Percentiles rank a stretch among this genome's conserved stretches.
Conservation (phyloP, 768 basidiomycete genomes). For the Megacollybia marginata region DNA sequence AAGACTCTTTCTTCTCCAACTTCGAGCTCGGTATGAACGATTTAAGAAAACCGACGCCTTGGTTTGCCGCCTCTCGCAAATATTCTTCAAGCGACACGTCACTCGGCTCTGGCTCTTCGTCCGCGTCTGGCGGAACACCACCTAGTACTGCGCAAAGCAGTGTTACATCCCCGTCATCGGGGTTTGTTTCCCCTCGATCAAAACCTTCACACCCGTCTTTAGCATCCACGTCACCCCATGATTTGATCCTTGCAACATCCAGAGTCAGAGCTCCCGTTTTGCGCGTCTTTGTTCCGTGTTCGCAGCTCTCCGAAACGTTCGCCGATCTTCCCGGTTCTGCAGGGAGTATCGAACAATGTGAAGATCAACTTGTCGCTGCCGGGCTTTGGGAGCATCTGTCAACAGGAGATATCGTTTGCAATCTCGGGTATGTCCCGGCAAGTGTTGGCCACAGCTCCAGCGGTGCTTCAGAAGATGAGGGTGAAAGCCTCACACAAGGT, state of each 20-base stretch:
- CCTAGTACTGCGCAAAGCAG: not conserved
- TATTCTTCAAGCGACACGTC: not conserved
- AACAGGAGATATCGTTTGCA: slow-evolving; percentile 71
- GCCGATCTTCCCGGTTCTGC: slow-evolving; percentile 7
- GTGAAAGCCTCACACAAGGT: not conserved
- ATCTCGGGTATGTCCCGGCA: slow-evolving; percentile 69
- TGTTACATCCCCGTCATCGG: slow-evolving; percentile 30
- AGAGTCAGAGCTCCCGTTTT: slow-evolving; percentile 64
- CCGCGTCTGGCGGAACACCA: slow-evolving; percentile 8
- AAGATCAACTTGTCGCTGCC: slow-evolving; percentile 58
- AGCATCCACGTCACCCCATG: slow-evolving; percentile 41
- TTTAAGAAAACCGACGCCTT: not conserved
- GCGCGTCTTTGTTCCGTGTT: slow-evolving; percentile 70
- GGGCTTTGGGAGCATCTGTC: slow-evolving; percentile 74
- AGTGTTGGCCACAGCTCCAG: slow-evolving; percentile 4
- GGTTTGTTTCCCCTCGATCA: slow-evolving; percentile 4
- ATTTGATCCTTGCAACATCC: slow-evolving; percentile 51
- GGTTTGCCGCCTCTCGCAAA: not conserved
- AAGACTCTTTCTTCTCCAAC: slow-evolving; percentile 18
- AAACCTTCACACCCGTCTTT: slow-evolving; percentile 16
- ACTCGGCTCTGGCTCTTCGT: not conserved
- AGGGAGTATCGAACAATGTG: slow-evolving; percentile 44
- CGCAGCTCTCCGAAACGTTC: slow-evolving; percentile 35
- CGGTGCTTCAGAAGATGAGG: not conserved
- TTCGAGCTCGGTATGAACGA: not conserved